A percentile compares a stretch with the other conserved stretches of the same genome.
These are phyloP conservation scores for Jamesozyma spencerorum DNA, from an alignment of 805 yeast genomes.

Conservation along the genomic window DNA sequence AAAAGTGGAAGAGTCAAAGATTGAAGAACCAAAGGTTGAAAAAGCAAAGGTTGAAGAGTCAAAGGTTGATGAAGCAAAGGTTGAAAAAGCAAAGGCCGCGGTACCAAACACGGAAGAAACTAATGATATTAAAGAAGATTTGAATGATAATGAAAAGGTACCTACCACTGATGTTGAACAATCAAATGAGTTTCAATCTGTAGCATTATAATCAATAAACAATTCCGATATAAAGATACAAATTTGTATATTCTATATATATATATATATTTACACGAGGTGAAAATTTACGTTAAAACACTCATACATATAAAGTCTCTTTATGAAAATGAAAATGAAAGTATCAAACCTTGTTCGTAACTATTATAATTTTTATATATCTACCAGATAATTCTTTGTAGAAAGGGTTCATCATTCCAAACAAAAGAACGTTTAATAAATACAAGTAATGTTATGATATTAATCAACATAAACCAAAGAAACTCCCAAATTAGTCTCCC, in stretches of 20 bases:
- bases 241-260: background rate
- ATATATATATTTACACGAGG: too few species aligned
- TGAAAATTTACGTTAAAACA: too few species aligned
- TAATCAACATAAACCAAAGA: slow-evolving; percentile 51
- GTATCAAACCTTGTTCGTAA: background rate
- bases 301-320: too few species aligned
- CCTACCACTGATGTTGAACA: slow-evolving; percentile 6
- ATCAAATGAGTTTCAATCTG: slow-evolving; percentile 24
- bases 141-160: background rate
- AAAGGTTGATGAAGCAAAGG: slow-evolving; percentile 8
- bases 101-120: background rate
- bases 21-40: slow-evolving; percentile 3
- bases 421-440: slow-evolving; percentile 54
- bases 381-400: slow-evolving; percentile 86
- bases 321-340: background rate
- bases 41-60: slow-evolving; percentile 3
- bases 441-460: slow-evolving; percentile 42
- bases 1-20: slow-evolving; percentile 5
- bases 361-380: background rate
- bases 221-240: background rate
- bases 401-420: slow-evolving; percentile 54
- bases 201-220: slow-evolving; percentile 18
- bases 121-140: slow-evolving; percentile 1
- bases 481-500: slow-evolving; percentile 45
- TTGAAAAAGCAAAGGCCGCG: slow-evolving; percentile 2